Percentiles rank a stretch among this genome's conserved stretches.
Evolutionary conservation across 768 basidiomycete genomes (phyloP).

Genomic region (Lentinula sp.): DNA sequence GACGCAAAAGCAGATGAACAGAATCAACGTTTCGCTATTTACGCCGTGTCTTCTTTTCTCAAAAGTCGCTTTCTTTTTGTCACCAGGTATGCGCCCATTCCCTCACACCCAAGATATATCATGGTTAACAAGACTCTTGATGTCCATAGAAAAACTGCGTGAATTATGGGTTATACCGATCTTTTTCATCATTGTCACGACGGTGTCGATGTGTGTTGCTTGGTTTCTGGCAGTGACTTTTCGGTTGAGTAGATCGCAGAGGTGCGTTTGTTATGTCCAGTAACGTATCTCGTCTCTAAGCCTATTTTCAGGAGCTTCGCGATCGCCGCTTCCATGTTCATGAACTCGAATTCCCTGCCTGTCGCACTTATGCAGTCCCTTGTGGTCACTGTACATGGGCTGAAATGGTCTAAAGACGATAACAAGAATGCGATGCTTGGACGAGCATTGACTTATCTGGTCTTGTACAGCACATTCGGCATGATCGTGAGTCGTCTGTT

Average conservation of each 20-base stretch:
- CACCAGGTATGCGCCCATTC: constrained; percentile 50
- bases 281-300: not conserved
- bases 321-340: constrained; percentile 80
- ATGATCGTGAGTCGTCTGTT: constrained; percentile 68
- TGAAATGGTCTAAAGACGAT: constrained; percentile 81
- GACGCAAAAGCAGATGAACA: constrained; percentile 84
- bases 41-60: constrained; percentile 86
- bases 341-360: constrained; percentile 94
- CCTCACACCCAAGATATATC: not conserved
- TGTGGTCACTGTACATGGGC: constrained; percentile 72
- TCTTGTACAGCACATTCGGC: constrained; percentile 90
- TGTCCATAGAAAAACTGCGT: constrained; percentile 54
- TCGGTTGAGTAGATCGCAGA: constrained; percentile 69
- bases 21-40: constrained; percentile 84
- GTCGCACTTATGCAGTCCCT: constrained; percentile 93
- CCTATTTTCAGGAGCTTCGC: constrained; percentile 55
- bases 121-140: not conserved
- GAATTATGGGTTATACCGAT: constrained; percentile 85
- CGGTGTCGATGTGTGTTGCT: constrained; percentile 64
- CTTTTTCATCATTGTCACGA: constrained; percentile 76
- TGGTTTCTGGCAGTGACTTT: constrained; percentile 56
- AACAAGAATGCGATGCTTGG: constrained; percentile 87
- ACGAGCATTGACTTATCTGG: constrained; percentile 82
- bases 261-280: constrained; percentile 35
- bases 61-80: constrained; percentile 90